A percentile compares a stretch with the other conserved stretches of the same genome.
phyloP scores from a whole-genome alignment of 495 filamentous ascomycete genomes.

The Neurospora sp. region DNA sequence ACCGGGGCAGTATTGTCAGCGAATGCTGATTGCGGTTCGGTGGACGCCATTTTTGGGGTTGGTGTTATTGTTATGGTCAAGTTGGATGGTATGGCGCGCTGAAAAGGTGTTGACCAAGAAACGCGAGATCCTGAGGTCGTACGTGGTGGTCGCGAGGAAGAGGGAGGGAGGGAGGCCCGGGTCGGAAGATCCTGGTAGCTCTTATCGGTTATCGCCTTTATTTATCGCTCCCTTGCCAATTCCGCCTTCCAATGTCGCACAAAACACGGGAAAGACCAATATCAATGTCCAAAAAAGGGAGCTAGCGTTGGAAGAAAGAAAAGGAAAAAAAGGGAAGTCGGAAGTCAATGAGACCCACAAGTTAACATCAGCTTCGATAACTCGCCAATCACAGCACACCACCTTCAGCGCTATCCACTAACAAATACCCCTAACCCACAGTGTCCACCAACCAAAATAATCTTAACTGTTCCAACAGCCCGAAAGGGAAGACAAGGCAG shows the following conservation, averaged over 20 bases:
- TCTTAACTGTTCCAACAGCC: not conserved
- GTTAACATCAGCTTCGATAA: not conserved
- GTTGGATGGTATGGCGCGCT: not conserved
- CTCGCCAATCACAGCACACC: not conserved
- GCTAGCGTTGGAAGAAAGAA: not conserved
- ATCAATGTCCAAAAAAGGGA: not conserved
- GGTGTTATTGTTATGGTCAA: not conserved
- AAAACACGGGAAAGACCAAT: not conserved
- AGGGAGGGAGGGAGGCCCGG: not conserved
- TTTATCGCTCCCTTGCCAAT: not conserved
- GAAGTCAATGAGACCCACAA: not conserved
- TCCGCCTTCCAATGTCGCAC: not conserved
- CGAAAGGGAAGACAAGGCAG: not conserved
- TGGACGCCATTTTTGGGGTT: not conserved
- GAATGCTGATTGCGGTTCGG: not conserved
- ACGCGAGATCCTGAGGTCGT: not conserved
- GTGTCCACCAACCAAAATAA: not conserved
- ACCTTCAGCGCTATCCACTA: not conserved
- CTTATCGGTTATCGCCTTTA: not conserved
- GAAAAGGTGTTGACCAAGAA: not conserved
- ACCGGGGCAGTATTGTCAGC: not conserved
- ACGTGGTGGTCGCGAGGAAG: not conserved
- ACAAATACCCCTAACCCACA: not conserved
- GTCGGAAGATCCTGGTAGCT: not conserved
- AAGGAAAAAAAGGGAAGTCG: not conserved